phyloP scores from a whole-genome alignment of 805 yeast species.

The Pichia kluyveri region DNA sequence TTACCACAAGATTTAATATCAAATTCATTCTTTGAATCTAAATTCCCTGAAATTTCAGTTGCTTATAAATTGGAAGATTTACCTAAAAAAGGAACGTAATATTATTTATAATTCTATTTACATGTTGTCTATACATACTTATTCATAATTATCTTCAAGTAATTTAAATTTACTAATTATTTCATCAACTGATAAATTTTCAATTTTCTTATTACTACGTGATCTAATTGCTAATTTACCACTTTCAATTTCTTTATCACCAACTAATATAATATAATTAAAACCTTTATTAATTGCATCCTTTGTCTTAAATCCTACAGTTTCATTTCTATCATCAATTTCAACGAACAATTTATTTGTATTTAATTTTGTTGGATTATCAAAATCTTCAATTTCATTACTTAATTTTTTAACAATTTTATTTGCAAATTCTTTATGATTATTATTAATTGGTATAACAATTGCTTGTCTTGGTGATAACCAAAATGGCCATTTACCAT shows the following conservation, averaged over 20 bases:
- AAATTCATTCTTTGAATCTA: constrained; percentile 15
- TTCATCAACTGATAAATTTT: constrained; percentile 38
- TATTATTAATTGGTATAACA: constrained; percentile 67
- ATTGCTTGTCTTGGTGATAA: constrained; percentile 84
- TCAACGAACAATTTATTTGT: constrained; percentile 64
- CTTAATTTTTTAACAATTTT: constrained; percentile 36
- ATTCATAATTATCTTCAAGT: constrained; percentile 42
- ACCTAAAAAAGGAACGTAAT: constrained; percentile 7
- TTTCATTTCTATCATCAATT: constrained; percentile 62
- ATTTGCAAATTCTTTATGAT: constrained; percentile 49
- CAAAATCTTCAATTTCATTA: constrained; percentile 29
- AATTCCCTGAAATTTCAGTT: constrained; percentile 17
- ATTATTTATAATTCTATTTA: neutral
- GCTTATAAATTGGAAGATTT: constrained; percentile 15
- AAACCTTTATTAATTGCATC: constrained; percentile 71
- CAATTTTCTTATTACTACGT: constrained; percentile 39
- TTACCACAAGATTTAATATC: constrained; percentile 37
- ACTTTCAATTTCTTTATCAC: constrained; percentile 67
- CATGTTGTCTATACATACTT: constrained; percentile 4
- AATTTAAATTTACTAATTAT: constrained; percentile 43
- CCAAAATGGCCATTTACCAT: constrained; percentile 98
- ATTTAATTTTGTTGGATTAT: constrained; percentile 43
- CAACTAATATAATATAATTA: constrained; percentile 74
- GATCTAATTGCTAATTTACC: constrained; percentile 58
- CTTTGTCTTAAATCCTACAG: constrained; percentile 72